phyloP scores from a whole-genome alignment of 192 early-diverging fungal genomes.

The Geosiphon pyriformis region DNA sequence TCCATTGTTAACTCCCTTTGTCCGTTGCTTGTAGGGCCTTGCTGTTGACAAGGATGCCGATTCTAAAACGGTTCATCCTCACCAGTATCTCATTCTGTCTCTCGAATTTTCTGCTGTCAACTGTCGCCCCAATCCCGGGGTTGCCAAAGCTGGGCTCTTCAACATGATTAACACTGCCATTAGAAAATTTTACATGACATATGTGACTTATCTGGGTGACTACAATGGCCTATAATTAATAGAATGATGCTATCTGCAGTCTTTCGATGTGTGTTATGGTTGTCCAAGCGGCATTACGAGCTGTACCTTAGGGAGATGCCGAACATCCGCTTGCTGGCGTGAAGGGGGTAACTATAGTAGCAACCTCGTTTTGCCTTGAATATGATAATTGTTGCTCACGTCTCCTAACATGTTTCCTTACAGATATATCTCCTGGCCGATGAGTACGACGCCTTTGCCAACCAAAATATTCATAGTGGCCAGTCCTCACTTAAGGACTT shows the following conservation, averaged over 20 bases:
- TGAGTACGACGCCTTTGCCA: slow-evolving; percentile 36
- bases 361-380: background rate
- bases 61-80: background rate
- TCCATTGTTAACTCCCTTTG: background rate
- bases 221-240: background rate
- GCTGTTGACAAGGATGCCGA: background rate
- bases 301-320: slow-evolving; percentile 5
- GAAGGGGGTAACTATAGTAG: slow-evolving; percentile 26
- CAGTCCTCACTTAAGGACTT: slow-evolving; percentile 32
- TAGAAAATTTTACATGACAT: slow-evolving; percentile 4
- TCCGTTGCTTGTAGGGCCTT: slow-evolving; percentile 2
- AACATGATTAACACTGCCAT: slow-evolving; percentile 17
- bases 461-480: slow-evolving; percentile 27
- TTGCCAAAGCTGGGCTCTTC: background rate
- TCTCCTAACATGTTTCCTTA: slow-evolving; percentile 21
- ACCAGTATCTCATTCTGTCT: slow-evolving; percentile 2
- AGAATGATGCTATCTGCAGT: slow-evolving; percentile 17
- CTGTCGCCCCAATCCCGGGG: background rate
- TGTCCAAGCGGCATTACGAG: slow-evolving; percentile 21
- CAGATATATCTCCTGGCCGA: slow-evolving; percentile 38
- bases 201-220: slow-evolving; percentile 3
- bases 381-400: slow-evolving; percentile 16
- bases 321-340: slow-evolving; percentile 34
- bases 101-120: background rate
- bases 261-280: slow-evolving; percentile 20